Base-by-base conservation (phyloP, 352 stramenopile genomes). In the Blastocystis sp. region DNA sequence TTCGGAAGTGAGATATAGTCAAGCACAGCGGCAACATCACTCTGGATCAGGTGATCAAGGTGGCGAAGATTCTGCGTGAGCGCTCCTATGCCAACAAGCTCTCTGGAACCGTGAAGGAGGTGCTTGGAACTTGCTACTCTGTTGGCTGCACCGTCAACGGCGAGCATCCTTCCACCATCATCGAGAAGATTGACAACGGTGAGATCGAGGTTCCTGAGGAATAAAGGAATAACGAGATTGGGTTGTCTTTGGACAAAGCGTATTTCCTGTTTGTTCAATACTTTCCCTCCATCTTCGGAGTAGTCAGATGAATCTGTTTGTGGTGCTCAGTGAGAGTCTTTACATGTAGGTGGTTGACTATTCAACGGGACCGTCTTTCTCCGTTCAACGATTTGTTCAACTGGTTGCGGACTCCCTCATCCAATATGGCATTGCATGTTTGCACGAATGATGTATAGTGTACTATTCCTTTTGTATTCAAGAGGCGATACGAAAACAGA, bases 11-110 rank as follows among this genome's bases (percentile, higher is more conserved):
- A 75, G 16, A 18, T n/a, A 21, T 77, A 88, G 89, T 99, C 90
- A 97, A 98, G 91, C 96, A 99, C 93, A 94, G 97, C 89, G 96
- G 96, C 89, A 99, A 99, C 94, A 89, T 99, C 78, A 98, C 96
- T 79, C 91, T 99, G 46, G 96, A 99, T 91, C 92, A 97, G 90
- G 92, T 99, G 54, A 98, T 99, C 87, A 91, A 97, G 86, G 96
- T 99, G 88, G 96, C 96, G 76, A 92, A 95, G 88, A 91, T 95
- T 87, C 98, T 99, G 94, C 92, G 96, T 53, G 91, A 96, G 86
- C 94, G 95, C 87, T 98, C 95, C 56, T 98, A 98, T 93, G 96
- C 96, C 21, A 92, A 93, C 85, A 93, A 89, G 48, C 91, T 99
- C 57, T 64, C 93, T 24, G 96, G 96, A 86, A 99, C 96, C 84